phyloP scores from a whole-genome alignment of 495 filamentous ascomycete species.

The Penicillium dipodomyicola region DNA sequence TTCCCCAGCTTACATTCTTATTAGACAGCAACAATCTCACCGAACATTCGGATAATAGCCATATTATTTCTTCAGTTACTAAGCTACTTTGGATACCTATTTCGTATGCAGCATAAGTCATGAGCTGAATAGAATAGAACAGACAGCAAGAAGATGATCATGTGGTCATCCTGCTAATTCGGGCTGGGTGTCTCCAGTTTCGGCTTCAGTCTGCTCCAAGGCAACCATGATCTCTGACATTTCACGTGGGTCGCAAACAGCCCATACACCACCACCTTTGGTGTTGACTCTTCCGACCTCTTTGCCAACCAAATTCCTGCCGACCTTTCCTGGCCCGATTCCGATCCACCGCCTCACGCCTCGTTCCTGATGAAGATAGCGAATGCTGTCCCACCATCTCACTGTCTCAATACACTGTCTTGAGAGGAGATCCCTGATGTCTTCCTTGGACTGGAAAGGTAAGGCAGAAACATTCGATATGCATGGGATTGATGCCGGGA shows the following conservation, averaged over 20 bases:
- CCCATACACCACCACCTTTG: constrained; percentile 90
- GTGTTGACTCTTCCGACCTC: constrained; percentile 82
- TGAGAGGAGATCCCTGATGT: constrained; percentile 73
- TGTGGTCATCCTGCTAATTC: not conserved
- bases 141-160: not conserved
- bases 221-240: constrained; percentile 71
- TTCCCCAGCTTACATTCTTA: not conserved
- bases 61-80: not conserved
- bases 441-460: constrained; percentile 68
- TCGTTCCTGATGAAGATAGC: constrained; percentile 81
- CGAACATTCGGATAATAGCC: not conserved
- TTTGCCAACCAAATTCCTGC: constrained; percentile 89
- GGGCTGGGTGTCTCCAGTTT: constrained; percentile 19
- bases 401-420: constrained; percentile 84
- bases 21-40: not conserved
- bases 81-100: too few relatives aligned
- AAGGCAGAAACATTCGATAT: constrained; percentile 81
- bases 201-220: constrained; percentile 69
- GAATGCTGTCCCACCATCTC: constrained; percentile 88
- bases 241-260: constrained; percentile 79
- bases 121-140: not conserved
- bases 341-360: constrained; percentile 87
- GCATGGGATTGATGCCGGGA: constrained; percentile 71
- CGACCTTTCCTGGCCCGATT: constrained; percentile 92
- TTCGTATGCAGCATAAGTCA: not conserved